These are phyloP conservation scores for Populus simonii DNA, from an alignment of 345 rosid species.

Conservation along the genomic window DNA sequence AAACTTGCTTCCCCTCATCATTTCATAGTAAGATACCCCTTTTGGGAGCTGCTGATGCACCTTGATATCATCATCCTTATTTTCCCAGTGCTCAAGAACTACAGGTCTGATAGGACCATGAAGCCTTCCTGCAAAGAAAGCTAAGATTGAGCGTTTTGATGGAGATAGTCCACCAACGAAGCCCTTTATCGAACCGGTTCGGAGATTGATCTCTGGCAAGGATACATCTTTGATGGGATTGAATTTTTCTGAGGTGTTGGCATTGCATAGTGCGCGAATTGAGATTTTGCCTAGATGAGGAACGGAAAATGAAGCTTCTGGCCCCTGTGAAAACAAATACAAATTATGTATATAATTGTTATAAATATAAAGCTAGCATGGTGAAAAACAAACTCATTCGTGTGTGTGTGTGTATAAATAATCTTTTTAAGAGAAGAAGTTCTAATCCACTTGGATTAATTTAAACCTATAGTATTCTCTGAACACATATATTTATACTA, in stretches of 20 bases:
- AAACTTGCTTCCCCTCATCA: constrained; percentile 76
- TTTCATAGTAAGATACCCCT: constrained; percentile 60
- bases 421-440: no score
- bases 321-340: constrained; percentile 40
- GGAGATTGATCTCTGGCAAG: constrained; percentile 79
- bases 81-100: constrained; percentile 82
- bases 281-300: constrained; percentile 59
- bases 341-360: not conserved
- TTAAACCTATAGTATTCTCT: no score
- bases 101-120: constrained; percentile 91
- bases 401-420: no score
- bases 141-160: constrained; percentile 64
- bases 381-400: no score
- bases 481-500: no score
- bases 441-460: no score
- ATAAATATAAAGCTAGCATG: no score
- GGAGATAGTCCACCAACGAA: constrained; percentile 78
- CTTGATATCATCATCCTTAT: constrained; percentile 59
- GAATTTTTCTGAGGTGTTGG: constrained; percentile 85
- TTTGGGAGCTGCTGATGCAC: constrained; percentile 71
- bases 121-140: constrained; percentile 91
- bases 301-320: constrained; percentile 56
- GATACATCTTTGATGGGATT: constrained; percentile 75
- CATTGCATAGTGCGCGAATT: constrained; percentile 78
- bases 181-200: constrained; percentile 48